Evolutionary conservation across 2,329 filamentous ascomycete genomes (phyloP), one percentile per base, ranked within the genome.

Genomic region (Beauveria medogensis): DNA sequence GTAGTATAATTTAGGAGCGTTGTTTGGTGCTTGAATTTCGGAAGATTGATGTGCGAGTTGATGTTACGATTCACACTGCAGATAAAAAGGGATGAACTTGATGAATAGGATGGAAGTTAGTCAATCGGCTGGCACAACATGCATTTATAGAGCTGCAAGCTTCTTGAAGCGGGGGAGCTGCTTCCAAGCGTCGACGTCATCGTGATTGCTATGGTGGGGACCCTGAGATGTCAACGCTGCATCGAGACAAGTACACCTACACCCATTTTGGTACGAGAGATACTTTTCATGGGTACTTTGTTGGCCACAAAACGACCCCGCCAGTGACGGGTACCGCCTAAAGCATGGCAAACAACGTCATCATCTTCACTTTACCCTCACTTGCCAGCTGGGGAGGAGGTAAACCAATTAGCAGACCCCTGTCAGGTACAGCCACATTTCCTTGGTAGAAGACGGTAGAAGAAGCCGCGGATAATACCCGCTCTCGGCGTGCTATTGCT

Each of bases 1-100:
- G 65, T 20, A 14, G 34, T 24, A n/a, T 65, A 64, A 46, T 60
- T 40, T 18, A 61, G 64, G 53, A 63, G 62, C 34, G 10, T 26
- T 46, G 26, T 44, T 26, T 10, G 48, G 62, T 62, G 24, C 57
- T 66, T 53, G 24, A 30, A 63, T 53, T 16, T 22, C 9, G n/a
- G 18, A 37, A 52, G n/a, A 20, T 46, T 48, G 20, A 40, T 46
- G 50, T 47, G 57, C 16, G 16, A 48, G 30, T 44, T 30, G 56
- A 20, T 34, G 24, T 14, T 37, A 14, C 9, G 28, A 40, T 26
- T 52, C 47, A 18, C 40, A 53, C 47, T 43, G n/a, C 18, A n/a
- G 46, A 57, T 63, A 51, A 37, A 18, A 34, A 18, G 47, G 16
- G 55, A 62, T 60, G 61, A 62, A 30, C 47, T 47, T 60, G 44